Conservation (phyloP, 257 asterid species). For the Nicotiana benthamiana region DNA sequence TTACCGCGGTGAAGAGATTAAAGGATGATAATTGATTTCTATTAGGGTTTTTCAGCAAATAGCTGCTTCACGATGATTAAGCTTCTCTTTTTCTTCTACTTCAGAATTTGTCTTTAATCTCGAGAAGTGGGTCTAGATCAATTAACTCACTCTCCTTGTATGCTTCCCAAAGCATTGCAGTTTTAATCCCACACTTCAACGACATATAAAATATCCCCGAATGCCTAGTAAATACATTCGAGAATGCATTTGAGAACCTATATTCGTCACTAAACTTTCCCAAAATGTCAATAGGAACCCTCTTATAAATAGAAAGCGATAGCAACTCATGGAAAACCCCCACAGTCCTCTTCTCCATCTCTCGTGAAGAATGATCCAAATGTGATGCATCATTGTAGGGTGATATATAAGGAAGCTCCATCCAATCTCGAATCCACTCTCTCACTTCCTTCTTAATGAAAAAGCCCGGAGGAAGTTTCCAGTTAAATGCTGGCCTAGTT, state of each 20-base stretch:
- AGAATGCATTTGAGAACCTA: slow-evolving; percentile 64
- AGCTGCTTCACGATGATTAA: neutral
- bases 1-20: neutral
- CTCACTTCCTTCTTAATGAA: slow-evolving; percentile 78
- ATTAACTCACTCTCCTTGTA: slow-evolving; percentile 47
- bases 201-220: slow-evolving; percentile 84
- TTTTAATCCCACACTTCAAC: slow-evolving; percentile 70
- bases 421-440: slow-evolving; percentile 95
- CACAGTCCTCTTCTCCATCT: slow-evolving; percentile 88
- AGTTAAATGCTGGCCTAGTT: slow-evolving; percentile 54
- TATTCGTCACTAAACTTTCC: slow-evolving; percentile 85
- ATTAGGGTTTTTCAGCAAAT: neutral
- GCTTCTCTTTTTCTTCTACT: neutral
- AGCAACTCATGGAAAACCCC: slow-evolving; percentile 86
- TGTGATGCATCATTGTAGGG: slow-evolving; percentile 63
- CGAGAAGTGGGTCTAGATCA: slow-evolving; percentile 37
- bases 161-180: slow-evolving; percentile 92
- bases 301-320: slow-evolving; percentile 58
- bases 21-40: neutral
- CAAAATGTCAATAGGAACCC: slow-evolving; percentile 52
- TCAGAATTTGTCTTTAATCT: slow-evolving; percentile 36
- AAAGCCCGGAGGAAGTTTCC: slow-evolving; percentile 75
- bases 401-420: slow-evolving; percentile 78
- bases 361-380: slow-evolving; percentile 58
- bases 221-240: slow-evolving; percentile 78